Evolutionary conservation across 108 stramenopile species (phyloP).

Genomic region (Cyclotella cryptica): DNA sequence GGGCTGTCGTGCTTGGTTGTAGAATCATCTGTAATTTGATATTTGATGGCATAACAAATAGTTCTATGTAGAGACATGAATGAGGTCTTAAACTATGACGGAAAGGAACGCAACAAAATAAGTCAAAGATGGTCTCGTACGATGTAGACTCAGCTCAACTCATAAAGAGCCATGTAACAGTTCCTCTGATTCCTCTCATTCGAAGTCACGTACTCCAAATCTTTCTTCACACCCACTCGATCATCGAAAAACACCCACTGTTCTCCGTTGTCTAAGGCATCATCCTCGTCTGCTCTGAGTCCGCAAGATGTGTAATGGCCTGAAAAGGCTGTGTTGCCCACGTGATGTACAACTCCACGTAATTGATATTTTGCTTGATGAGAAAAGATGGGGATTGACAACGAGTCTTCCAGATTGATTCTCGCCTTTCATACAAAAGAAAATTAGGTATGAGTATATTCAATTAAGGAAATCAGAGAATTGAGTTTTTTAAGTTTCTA

Average conservation of each 20-base stretch:
- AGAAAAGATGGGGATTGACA: constrained; percentile 37
- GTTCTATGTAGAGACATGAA: too few relatives aligned
- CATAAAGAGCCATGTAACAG: constrained; percentile 58
- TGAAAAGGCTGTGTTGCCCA: constrained; percentile 66
- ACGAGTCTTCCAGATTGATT: constrained; percentile 49
- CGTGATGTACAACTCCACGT: constrained; percentile 75
- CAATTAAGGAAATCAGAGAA: not conserved
- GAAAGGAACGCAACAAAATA: too few relatives aligned
- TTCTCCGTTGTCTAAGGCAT: constrained; percentile 39
- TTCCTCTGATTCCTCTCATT: constrained; percentile 52
- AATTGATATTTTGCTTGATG: constrained; percentile 44
- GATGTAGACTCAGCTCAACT: constrained; percentile 17
- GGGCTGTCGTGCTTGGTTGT: too few relatives aligned
- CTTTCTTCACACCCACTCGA: constrained; percentile 38
- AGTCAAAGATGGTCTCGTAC: too few relatives aligned
- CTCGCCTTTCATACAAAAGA: constrained; percentile 21
- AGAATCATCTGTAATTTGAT: too few relatives aligned
- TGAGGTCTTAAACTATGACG: too few relatives aligned
- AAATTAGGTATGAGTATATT: not conserved
- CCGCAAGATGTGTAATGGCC: constrained; percentile 82
- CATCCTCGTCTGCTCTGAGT: constrained; percentile 11
- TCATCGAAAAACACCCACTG: constrained; percentile 60
- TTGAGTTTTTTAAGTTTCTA: not conserved
- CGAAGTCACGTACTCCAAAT: constrained; percentile 40
- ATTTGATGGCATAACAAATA: too few relatives aligned